Evolutionary conservation across 179 eudicot genomes (phyloP).

Genomic region (Nepenthes alata): DNA sequence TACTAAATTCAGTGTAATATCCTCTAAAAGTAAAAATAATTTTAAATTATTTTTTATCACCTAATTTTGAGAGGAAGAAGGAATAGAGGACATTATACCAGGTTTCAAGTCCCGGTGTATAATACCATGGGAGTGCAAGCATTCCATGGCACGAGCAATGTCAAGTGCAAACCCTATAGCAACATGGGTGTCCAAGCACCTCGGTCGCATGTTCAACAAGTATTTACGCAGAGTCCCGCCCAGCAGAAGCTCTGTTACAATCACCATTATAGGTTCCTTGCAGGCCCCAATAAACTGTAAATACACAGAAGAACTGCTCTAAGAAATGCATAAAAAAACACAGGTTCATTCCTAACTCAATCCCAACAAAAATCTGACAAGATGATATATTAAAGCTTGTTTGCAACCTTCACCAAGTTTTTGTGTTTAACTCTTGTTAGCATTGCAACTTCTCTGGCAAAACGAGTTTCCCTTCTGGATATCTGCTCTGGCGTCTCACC

Average conservation of each 20-base stretch:
- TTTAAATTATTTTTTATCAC: no score
- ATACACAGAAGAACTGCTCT: background rate
- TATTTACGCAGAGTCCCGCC: conserved; percentile 56
- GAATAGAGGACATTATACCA: conserved; percentile 17
- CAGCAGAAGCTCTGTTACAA: conserved; percentile 48
- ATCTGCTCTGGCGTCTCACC: conserved; percentile 56
- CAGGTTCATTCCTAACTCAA: no score
- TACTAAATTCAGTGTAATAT: no score
- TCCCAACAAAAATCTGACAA: background rate
- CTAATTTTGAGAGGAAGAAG: background rate
- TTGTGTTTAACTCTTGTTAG: conserved; percentile 54
- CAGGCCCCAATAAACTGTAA: conserved; percentile 59
- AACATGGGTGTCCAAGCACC: conserved; percentile 32
- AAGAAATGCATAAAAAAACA: no score
- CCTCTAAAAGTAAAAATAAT: no score
- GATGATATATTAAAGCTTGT: background rate
- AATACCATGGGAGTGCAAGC: conserved; percentile 58
- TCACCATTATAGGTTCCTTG: conserved; percentile 55
- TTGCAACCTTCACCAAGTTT: conserved; percentile 47
- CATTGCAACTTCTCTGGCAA: conserved; percentile 57
- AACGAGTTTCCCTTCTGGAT: conserved; percentile 37
- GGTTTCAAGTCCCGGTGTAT: conserved; percentile 65
- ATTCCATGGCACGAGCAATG: conserved; percentile 64
- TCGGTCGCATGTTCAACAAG: conserved; percentile 40
- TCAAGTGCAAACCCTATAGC: conserved; percentile 58